Percentiles rank a stretch among this genome's conserved stretches.
phyloP scores from a whole-genome alignment of 164 flowering plant genomes.

The Annona cherimola region DNA sequence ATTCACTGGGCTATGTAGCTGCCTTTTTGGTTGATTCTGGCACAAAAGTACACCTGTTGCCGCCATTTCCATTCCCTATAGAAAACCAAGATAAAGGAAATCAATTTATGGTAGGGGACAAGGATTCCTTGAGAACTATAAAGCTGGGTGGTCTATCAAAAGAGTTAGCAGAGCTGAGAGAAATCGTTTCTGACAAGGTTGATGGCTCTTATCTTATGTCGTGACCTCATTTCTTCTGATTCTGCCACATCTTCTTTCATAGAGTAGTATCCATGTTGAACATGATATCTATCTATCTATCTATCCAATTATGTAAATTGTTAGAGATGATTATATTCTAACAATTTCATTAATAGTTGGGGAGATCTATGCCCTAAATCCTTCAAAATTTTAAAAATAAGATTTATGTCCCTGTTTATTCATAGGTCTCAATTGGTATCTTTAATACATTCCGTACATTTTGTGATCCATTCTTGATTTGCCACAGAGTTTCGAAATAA shows the following conservation, averaged over 20 bases:
- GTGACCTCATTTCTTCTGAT: neutral
- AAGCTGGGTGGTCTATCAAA: slow-evolving; percentile 81
- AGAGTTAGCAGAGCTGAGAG: slow-evolving; percentile 60
- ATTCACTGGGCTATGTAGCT: slow-evolving; percentile 15
- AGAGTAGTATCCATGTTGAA: too few species aligned
- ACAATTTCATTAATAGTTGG: too few species aligned
- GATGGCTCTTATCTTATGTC: neutral
- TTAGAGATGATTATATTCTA: neutral
- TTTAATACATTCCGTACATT: too few species aligned
- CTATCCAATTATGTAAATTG: neutral
- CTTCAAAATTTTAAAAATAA: too few species aligned
- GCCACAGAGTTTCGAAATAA: too few species aligned
- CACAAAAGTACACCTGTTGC: slow-evolving; percentile 45
- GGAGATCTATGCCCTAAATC: too few species aligned
- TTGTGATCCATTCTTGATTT: too few species aligned
- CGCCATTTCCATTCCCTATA: slow-evolving; percentile 17
- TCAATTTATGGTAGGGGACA: slow-evolving; percentile 18
- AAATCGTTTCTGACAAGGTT: slow-evolving; percentile 69
- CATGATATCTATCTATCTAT: neutral
- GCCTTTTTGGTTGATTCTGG: slow-evolving; percentile 42
- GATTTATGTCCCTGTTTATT: too few species aligned
- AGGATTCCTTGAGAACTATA: slow-evolving; percentile 11
- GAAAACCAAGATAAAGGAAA: slow-evolving; percentile 17
- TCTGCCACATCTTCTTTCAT: neutral
- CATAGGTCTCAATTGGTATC: too few species aligned